Evolutionary conservation across 805 yeast genomes (phyloP).

Genomic region (Zygotorulaspora chibaensis): DNA sequence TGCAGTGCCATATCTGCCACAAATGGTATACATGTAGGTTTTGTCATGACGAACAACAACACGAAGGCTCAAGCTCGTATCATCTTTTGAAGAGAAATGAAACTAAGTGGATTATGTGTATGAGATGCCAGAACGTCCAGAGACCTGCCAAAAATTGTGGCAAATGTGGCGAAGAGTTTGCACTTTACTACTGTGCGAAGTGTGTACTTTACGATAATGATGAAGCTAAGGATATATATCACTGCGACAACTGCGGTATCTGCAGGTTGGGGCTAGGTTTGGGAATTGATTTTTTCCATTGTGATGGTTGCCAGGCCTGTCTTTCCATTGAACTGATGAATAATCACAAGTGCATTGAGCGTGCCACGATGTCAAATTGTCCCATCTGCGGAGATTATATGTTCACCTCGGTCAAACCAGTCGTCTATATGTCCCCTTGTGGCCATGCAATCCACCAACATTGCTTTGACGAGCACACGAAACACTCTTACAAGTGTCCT

Average conservation of each 20-base stretch:
- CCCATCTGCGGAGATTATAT: constrained; percentile 90
- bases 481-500: constrained; percentile 87
- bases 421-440: constrained; percentile 82
- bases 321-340: constrained; percentile 72
- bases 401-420: constrained; percentile 76
- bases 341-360: constrained; percentile 78
- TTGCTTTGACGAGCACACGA: constrained; percentile 78
- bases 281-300: constrained; percentile 87
- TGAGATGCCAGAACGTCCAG: constrained; percentile 75
- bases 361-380: constrained; percentile 86
- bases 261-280: constrained; percentile 87
- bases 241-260: constrained; percentile 89
- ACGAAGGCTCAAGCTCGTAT: constrained; percentile 15
- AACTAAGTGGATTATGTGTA: constrained; percentile 70
- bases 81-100: constrained; percentile 59
- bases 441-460: constrained; percentile 90
- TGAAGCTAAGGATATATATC: constrained; percentile 75
- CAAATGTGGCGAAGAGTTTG: constrained; percentile 62
- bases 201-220: constrained; percentile 86
- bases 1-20: constrained; percentile 71
- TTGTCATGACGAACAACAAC: constrained; percentile 68
- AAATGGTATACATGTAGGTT: constrained; percentile 79
- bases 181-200: constrained; percentile 69
- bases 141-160: constrained; percentile 65
- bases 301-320: constrained; percentile 86